These are phyloP conservation scores for Aspergillus piperis DNA, from an alignment of 2,329 filamentous ascomycete species.

Conservation along the genomic window DNA sequence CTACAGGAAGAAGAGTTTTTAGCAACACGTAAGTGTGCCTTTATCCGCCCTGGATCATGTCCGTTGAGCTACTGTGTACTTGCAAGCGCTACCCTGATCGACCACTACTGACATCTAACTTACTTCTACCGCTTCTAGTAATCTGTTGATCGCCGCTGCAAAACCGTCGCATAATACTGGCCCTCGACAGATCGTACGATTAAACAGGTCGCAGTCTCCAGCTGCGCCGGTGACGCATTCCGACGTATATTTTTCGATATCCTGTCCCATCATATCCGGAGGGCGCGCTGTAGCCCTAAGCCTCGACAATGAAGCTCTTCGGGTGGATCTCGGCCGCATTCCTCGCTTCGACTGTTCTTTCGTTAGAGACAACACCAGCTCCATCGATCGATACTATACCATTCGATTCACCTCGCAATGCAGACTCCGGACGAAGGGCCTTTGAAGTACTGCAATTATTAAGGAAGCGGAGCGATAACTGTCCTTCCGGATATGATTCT, in stretches of 20 bases:
- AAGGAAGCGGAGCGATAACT: conserved; percentile 40
- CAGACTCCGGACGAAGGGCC: conserved; percentile 27
- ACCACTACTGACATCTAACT: not conserved
- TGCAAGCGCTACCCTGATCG: not conserved
- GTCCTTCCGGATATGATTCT: conserved; percentile 54
- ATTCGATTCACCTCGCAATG: conserved; percentile 31
- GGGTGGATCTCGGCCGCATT: conserved; percentile 35
- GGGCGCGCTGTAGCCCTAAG: conserved; percentile 18
- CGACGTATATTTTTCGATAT: not conserved
- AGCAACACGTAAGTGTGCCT: not conserved
- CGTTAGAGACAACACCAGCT: conserved; percentile 26
- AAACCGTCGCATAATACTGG: conserved; percentile 7
- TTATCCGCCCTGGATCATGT: not conserved
- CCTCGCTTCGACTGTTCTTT: conserved; percentile 32
- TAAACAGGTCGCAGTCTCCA: not conserved
- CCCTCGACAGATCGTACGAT: conserved; percentile 12
- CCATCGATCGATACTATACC: conserved; percentile 31
- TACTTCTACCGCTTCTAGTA: conserved; percentile 32
- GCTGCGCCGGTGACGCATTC: not conserved
- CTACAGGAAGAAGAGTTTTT: not conserved
- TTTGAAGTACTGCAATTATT: conserved; percentile 36
- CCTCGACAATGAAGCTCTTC: conserved; percentile 36
- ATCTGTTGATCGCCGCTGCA: conserved; percentile 34
- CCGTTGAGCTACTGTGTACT: not conserved
- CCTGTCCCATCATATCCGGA: conserved; percentile 1